These are phyloP conservation scores for Arthrobotrys sphaeroides DNA, from an alignment of 2,329 filamentous ascomycete genomes.

Conservation along the genomic window DNA sequence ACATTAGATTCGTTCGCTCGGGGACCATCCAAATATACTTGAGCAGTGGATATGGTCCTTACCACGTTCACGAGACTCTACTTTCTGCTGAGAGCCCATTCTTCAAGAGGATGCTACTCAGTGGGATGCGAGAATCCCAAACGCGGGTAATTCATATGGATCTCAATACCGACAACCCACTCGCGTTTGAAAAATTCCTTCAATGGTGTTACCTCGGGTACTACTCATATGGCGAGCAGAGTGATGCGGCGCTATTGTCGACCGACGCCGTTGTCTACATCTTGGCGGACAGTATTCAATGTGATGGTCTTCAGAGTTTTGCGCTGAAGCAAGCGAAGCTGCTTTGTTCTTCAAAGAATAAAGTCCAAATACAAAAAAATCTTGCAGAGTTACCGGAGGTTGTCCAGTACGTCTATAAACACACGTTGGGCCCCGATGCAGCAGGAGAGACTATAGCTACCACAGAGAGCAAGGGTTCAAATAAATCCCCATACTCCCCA, in stretches of 20 bases:
- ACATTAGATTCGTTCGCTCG: not conserved
- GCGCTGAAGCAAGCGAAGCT: not conserved
- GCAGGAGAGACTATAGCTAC: not conserved
- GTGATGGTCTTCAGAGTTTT: not conserved
- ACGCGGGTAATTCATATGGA: not conserved
- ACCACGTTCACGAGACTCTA: not conserved
- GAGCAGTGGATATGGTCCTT: not conserved
- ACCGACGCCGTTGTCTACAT: slow-evolving; percentile 1
- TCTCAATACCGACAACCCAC: not conserved
- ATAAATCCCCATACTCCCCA: not conserved
- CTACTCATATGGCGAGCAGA: not conserved
- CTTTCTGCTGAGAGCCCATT: not conserved
- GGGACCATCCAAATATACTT: not conserved
- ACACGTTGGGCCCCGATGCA: not conserved
- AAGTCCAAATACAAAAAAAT: not conserved
- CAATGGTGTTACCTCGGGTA: slow-evolving; percentile 11
- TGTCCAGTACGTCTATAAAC: not conserved
- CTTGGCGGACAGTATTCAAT: not conserved
- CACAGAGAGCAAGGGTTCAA: not conserved
- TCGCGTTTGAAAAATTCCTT: slow-evolving; percentile 10
- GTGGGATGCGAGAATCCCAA: not conserved
- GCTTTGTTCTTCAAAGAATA: not conserved
- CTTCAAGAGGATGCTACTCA: not conserved
- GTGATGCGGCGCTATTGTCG: not conserved
- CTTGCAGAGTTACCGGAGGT: not conserved